Evolutionary conservation across 768 basidiomycete genomes (phyloP).

Genomic region (Leccinum truebloodii): DNA sequence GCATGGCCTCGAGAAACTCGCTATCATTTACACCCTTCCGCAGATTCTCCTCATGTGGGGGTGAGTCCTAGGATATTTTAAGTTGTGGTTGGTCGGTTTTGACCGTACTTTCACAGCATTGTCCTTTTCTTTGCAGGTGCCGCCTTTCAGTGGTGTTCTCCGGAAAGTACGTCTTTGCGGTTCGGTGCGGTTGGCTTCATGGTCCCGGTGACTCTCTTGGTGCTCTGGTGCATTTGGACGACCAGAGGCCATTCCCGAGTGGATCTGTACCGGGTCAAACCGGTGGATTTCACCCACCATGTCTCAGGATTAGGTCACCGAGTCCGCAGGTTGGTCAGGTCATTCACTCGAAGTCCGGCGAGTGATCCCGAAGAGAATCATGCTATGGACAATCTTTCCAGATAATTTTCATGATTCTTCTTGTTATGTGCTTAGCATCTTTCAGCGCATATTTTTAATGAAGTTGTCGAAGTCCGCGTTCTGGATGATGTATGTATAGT

Average conservation of each 20-base stretch:
- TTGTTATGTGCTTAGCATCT: background rate
- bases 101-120: constrained; percentile 19
- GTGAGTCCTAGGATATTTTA: constrained; percentile 36
- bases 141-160: constrained; percentile 25
- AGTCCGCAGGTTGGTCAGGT: background rate
- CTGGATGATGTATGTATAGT: too few species aligned
- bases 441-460: background rate
- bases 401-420: background rate
- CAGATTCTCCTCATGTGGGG: constrained; percentile 60
- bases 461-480: background rate
- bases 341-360: background rate
- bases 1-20: constrained; percentile 50
- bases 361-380: background rate
- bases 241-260: constrained; percentile 3
- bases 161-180: constrained; percentile 11
- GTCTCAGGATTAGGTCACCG: background rate
- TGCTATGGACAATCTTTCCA: background rate
- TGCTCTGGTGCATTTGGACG: constrained; percentile 46
- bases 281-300: background rate
- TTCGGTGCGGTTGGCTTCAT: constrained; percentile 33
- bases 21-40: constrained; percentile 54
- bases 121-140: constrained; percentile 30
- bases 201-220: constrained; percentile 32
- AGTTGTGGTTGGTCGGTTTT: background rate
- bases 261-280: background rate